Evolutionary conservation across 805 yeast genomes (phyloP), one percentile per base, ranked within the genome.

Genomic region (Candida koratica): DNA sequence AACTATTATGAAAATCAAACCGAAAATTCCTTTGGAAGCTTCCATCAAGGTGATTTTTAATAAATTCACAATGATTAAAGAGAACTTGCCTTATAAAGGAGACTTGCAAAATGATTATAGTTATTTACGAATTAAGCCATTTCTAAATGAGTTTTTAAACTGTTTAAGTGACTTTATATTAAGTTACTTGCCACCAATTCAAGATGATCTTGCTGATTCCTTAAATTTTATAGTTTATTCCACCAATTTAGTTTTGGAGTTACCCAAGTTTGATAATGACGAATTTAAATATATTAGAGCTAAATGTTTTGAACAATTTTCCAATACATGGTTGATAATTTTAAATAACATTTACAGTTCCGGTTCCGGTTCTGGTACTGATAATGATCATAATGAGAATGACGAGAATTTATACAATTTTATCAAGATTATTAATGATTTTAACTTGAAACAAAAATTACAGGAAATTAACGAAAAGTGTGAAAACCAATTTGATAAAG

Each of bases 121-220:
- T 4, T 86, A 77, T 54, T 59, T 83, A 39, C 68, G 95, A 38
- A 84, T 87, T 24, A 78, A 83, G 49, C 75, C 82, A 5, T 59
- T 66, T 39, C 71, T 84, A 43, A 73, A 74, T 40, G 93, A 83
- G 46, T 84, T 86, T 47, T 71, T 84, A 41, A 67, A 70, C 43
- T 77, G 85, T 15, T 62, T 87, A 36, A 75, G 84, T 12, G 96
- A 86, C 56, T 85, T 81, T 53, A 79, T 84, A 4, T 64, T 81
- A 39, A 76, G 74, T 47, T 81, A 80, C 47, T 61, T 86, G 42
- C 88, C 93, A 14, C 90, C 90, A 2, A 68, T 74, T 34, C 86
- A 81, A 49, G 43, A 64, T 16, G 75, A 75, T 48, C 59, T 75
- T 12, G 54, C 71, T 17, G 66, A 66, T 32, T 71, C 86, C 2